A percentile compares a stretch with the other conserved stretches of the same genome.
phyloP scores from a whole-genome alignment of 768 basidiomycete species.

The Boletus coccyginus region DNA sequence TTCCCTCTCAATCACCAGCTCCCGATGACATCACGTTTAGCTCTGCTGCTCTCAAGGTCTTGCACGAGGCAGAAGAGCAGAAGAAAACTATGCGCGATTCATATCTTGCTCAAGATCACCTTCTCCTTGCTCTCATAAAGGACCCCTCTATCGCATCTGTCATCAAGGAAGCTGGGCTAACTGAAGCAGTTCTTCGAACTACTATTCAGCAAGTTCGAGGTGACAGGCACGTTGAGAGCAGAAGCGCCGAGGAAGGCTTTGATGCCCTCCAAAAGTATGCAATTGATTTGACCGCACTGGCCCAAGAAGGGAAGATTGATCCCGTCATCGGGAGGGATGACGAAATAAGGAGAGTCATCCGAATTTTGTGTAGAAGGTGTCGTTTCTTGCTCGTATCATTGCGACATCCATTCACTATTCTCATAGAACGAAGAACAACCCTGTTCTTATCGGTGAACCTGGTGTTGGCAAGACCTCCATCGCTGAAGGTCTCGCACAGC shows the following conservation, averaged over 20 bases:
- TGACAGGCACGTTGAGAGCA: conserved; percentile 81
- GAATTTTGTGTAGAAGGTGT: conserved; percentile 77
- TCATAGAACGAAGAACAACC: conserved; percentile 90
- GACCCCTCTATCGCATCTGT: conserved; percentile 64
- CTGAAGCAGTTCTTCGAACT: conserved; percentile 68
- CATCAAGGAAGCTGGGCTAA: conserved; percentile 75
- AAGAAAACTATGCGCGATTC: conserved; percentile 87
- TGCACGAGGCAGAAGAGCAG: conserved; percentile 72
- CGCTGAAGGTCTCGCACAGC: conserved; percentile 92
- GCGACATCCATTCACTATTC: conserved; percentile 7
- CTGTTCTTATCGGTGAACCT: conserved; percentile 94
- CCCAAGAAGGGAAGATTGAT: conserved; percentile 92
- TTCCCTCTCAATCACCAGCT: conserved; percentile 81
- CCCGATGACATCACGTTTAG: conserved; percentile 77
- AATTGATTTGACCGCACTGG: conserved; percentile 80
- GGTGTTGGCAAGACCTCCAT: conserved; percentile 97
- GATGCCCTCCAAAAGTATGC: conserved; percentile 91
- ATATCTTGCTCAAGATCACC: conserved; percentile 91
- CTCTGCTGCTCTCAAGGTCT: conserved; percentile 52
- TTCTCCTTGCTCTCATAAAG: conserved; percentile 81
- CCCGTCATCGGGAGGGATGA: conserved; percentile 93
- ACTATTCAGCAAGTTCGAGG: conserved; percentile 80
- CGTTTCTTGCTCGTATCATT: neutral
- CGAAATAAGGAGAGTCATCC: conserved; percentile 82
- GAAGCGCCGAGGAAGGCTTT: conserved; percentile 87